A percentile compares a stretch with the other conserved stretches of the same genome.
These are phyloP conservation scores for Pachyrhizus erosus DNA, from an alignment of 306 rosid genomes.

Conservation along the genomic window DNA sequence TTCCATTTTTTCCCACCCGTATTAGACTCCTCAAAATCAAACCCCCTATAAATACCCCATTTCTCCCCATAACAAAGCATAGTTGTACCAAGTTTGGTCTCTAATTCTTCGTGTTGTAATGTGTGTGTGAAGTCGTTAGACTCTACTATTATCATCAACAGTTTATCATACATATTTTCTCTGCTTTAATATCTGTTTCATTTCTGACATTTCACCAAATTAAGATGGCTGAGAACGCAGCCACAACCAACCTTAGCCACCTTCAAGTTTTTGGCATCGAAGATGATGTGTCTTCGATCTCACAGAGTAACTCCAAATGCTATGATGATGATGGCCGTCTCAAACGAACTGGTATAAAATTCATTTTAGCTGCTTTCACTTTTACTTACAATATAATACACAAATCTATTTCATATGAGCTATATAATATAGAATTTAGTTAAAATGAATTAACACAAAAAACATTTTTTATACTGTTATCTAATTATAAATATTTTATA, in stretches of 20 bases:
- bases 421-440: too few species aligned
- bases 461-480: too few species aligned
- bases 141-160: not conserved
- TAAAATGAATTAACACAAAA: too few species aligned
- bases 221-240: conserved; percentile 49
- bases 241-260: conserved; percentile 19
- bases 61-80: conserved; percentile 9
- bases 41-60: conserved; percentile 42
- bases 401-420: too few species aligned
- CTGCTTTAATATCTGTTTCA: too few species aligned
- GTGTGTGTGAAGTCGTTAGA: not conserved
- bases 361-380: not conserved
- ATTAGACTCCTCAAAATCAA: not conserved
- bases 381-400: not conserved
- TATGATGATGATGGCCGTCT: conserved; percentile 64
- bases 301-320: conserved; percentile 40
- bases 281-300: conserved; percentile 26
- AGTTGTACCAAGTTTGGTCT: too few species aligned
- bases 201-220: too few species aligned
- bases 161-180: too few species aligned
- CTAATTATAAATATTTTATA: too few species aligned
- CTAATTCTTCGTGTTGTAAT: too few species aligned
- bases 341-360: conserved; percentile 57
- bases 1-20: too few species aligned
- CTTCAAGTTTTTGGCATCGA: conserved; percentile 47